A percentile compares a stretch with the other conserved stretches of the same genome.
phyloP scores from a whole-genome alignment of 2,329 filamentous ascomycete species.

The Penicillium brevicompactum region DNA sequence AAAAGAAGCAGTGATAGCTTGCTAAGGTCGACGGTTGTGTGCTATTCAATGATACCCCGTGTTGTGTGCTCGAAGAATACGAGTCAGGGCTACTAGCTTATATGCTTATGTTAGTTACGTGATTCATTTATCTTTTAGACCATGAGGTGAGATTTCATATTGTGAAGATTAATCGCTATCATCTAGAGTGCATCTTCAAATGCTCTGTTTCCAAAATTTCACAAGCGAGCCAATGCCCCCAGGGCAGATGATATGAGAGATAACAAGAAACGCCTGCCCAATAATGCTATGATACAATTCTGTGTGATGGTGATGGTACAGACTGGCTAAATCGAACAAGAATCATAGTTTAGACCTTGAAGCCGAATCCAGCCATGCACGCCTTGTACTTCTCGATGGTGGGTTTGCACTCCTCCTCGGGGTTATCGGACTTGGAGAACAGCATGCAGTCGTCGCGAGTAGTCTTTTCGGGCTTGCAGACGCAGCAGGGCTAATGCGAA shows the following conservation, averaged over 20 bases:
- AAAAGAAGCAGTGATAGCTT: constrained; percentile 37
- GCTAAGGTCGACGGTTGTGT: constrained; percentile 7
- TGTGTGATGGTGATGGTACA: constrained; percentile 13
- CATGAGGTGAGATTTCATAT: constrained; percentile 22
- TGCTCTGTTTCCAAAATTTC: constrained; percentile 7
- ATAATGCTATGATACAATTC: constrained; percentile 28
- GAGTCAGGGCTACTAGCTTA: constrained; percentile 8
- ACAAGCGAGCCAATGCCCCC: constrained; percentile 8
- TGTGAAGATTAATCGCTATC: constrained; percentile 4
- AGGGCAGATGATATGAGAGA: constrained; percentile 8
- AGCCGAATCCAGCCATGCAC: constrained; percentile 94
- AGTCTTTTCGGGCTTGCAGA: constrained; percentile 94
- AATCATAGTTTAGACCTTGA: constrained; percentile 58
- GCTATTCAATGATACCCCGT: constrained; percentile 32
- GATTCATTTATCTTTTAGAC: background rate
- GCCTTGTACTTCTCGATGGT: constrained; percentile 82
- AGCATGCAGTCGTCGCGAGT: constrained; percentile 98
- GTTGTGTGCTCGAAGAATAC: constrained; percentile 9
- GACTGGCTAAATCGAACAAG: constrained; percentile 2
- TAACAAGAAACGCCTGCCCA: constrained; percentile 18
- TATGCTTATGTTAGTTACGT: background rate
- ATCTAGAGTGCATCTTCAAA: background rate
- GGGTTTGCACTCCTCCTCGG: constrained; percentile 75
- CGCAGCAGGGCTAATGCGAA: constrained; percentile 78
- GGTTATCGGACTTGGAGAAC: constrained; percentile 82